Evolutionary conservation across 192 early-diverging fungal genomes (phyloP), one percentile per base, ranked within the genome.

Genomic region (Rhizoclosmatium globosum): DNA sequence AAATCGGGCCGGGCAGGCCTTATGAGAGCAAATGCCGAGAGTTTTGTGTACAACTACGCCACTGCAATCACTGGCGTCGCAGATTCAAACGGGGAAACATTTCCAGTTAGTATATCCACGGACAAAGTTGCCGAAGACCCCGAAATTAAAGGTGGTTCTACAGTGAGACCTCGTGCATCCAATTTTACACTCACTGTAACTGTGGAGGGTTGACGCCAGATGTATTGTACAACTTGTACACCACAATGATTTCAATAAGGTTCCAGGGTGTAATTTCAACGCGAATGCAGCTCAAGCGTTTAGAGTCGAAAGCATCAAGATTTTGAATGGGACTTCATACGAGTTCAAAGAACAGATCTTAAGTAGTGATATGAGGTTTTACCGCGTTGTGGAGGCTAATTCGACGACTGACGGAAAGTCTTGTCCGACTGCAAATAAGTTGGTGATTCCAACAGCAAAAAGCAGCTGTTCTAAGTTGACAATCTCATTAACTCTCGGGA

Each of bases 21-120:
- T 57, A 31, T 31, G 31, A 31, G 31, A 31, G 31, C 31, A 31
- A 31, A 31, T 31, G 53, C 53, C n/a, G n/a, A n/a, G 11, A n/a
- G 53, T 11, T n/a, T 17, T 11, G 53, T 57, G 11, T 57, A 57
- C 53, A 57, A 57, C n/a, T 57, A 57, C 53, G 53, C 53, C 11
- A 57, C 53, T 57, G 53, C 53, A n/a, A 57, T 57, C 53, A 57
- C 53, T 17, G 53, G 53, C 53, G 53, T 57, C 53, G n/a, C n/a
- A n/a, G 53, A 57, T n/a, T 17, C 13, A 11, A 57, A 57, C 53
- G 13, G n/a, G 53, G 53, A 57, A n/a, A 57, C 53, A 17, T 57
- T 57, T n/a, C 53, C 53, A 57, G n/a, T 57, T n/a, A 57, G 53
- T n/a, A n/a, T 57, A 17, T 17, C n/a, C 13, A 57, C 53, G 13